These are phyloP conservation scores for Leccinum boreale DNA, from an alignment of 768 basidiomycete genomes.

Conservation along the genomic window DNA sequence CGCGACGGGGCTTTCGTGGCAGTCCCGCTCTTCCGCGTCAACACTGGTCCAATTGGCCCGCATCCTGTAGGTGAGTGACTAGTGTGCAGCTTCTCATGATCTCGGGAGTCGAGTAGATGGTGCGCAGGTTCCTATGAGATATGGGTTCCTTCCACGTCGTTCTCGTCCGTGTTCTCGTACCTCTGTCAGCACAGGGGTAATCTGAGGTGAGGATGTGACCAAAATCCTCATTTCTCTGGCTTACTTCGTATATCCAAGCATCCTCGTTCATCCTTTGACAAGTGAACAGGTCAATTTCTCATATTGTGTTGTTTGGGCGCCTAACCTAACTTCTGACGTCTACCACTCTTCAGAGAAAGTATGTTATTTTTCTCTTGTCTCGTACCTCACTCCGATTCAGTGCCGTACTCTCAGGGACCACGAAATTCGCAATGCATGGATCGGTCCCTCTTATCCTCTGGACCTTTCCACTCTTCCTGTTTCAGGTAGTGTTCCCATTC, in stretches of 20 bases:
- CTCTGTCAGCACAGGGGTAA: conserved; percentile 63
- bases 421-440: conserved; percentile 66
- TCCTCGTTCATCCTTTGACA: conserved; percentile 74
- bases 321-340: not conserved
- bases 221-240: not conserved
- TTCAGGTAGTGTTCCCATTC: conserved; percentile 55
- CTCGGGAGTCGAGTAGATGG: not conserved
- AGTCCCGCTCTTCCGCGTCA: conserved; percentile 71
- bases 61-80: conserved; percentile 65
- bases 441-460: conserved; percentile 67
- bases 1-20: conserved; percentile 78
- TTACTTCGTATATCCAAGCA: conserved; percentile 37
- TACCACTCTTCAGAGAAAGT: conserved; percentile 45
- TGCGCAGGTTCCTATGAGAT: conserved; percentile 72
- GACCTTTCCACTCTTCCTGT: conserved; percentile 57
- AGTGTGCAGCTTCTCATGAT: not conserved
- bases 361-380: conserved; percentile 12
- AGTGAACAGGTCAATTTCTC: conserved; percentile 54
- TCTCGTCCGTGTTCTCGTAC: conserved; percentile 74
- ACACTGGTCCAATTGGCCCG: conserved; percentile 65
- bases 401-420: conserved; percentile 51
- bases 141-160: conserved; percentile 75
- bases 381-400: not conserved
- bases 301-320: not conserved
- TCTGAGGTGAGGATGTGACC: conserved; percentile 48